Evolutionary conservation across 2,329 filamentous ascomycete species (phyloP).

Genomic region (Fusarium robinianum): DNA sequence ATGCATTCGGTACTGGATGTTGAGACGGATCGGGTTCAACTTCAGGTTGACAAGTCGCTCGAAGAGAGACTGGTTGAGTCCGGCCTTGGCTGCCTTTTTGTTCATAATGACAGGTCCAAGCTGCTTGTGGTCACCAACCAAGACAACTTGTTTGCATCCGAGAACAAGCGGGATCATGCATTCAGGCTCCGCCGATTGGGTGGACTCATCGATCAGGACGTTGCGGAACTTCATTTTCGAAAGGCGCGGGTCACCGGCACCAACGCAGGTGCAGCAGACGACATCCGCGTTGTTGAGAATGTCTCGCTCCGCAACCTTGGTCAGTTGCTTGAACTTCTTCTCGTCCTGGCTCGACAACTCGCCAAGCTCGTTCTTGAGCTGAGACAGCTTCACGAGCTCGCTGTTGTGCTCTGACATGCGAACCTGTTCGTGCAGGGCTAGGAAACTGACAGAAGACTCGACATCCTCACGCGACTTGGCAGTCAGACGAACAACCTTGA

Average conservation of each 20-base stretch:
- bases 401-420: constrained; percentile 96
- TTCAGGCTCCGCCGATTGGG: constrained; percentile 95
- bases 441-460: constrained; percentile 94
- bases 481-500: constrained; percentile 97
- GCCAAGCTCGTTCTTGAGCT: constrained; percentile 88
- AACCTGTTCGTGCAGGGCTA: constrained; percentile 95
- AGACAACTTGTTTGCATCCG: constrained; percentile 98
- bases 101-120: constrained; percentile 99
- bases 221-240: constrained; percentile 98
- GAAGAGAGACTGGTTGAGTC: constrained; percentile 97
- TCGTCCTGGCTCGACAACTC: constrained; percentile 95
- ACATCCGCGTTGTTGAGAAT: constrained; percentile 95
- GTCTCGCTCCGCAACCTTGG: constrained; percentile 89
- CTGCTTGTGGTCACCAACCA: constrained; percentile 98
- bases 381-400: constrained; percentile 88
- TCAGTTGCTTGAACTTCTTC: constrained; percentile 97
- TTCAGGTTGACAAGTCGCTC: constrained; percentile 94
- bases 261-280: constrained; percentile 98
- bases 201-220: constrained; percentile 96
- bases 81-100: constrained; percentile 98
- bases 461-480: constrained; percentile 98
- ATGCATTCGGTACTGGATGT: constrained; percentile 99
- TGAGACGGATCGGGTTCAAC: constrained; percentile 86
- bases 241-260: constrained; percentile 91
- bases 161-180: constrained; percentile 98